These are phyloP conservation scores for Acanthamoeba healyi DNA, from an alignment of 208 protist genomes.

Conservation along the genomic window DNA sequence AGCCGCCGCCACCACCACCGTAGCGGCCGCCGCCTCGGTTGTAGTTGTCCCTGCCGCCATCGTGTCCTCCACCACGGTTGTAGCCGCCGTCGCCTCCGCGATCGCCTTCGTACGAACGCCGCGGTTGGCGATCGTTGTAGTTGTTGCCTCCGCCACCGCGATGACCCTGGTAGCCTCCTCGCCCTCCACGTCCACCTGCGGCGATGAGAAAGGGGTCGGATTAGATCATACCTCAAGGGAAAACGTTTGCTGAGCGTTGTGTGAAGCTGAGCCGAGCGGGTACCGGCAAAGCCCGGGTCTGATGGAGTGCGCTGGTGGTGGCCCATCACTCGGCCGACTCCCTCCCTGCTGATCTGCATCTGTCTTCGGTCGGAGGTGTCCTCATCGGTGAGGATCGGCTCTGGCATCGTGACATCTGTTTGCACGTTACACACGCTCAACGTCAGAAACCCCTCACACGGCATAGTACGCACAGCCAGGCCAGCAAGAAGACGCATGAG, in stretches of 20 bases:
- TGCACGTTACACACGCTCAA: neutral
- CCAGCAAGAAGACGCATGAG: neutral
- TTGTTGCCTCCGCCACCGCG: neutral
- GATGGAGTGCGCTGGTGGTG: conserved; percentile 22
- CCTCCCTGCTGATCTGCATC: conserved; percentile 20
- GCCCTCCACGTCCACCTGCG: neutral
- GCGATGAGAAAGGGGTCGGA: neutral
- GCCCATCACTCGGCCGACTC: neutral
- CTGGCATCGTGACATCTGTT: conserved; percentile 43
- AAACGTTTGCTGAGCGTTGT: no score
- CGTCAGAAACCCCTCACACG: neutral
- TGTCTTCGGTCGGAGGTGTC: neutral
- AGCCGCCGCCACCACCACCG: neutral
- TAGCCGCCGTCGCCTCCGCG: neutral
- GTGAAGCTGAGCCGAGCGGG: no score
- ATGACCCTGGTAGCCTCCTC: neutral
- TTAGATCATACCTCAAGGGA: neutral
- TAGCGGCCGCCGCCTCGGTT: neutral
- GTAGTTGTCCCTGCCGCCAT: neutral
- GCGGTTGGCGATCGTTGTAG: neutral
- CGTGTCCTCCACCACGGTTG: neutral
- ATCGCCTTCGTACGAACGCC: neutral
- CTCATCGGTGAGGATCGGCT: conserved; percentile 40
- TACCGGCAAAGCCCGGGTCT: neutral
- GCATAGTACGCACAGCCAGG: no score